These are phyloP conservation scores for Fusarium armeniacum DNA, from an alignment of 2,329 filamentous ascomycete genomes.

Conservation along the genomic window DNA sequence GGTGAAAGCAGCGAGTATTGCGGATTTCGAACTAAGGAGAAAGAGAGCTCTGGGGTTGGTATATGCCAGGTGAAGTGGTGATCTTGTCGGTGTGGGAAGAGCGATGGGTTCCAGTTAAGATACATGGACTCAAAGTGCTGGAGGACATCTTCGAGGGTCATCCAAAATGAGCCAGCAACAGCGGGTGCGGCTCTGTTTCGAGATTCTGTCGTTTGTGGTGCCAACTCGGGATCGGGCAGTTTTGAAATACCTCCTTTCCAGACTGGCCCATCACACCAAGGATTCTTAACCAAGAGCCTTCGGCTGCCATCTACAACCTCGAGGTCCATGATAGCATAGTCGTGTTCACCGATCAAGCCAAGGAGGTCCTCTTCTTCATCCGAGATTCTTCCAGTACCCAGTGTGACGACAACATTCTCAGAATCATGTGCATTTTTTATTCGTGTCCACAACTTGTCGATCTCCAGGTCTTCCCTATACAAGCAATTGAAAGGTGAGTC, in stretches of 20 bases:
- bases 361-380: conserved; percentile 81
- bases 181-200: conserved; percentile 35
- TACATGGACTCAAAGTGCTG: conserved; percentile 97
- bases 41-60: conserved; percentile 63
- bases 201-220: conserved; percentile 5
- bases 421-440: conserved; percentile 80
- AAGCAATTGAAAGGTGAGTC: conserved; percentile 21
- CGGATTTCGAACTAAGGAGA: conserved; percentile 74
- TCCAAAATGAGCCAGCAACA: conserved; percentile 87
- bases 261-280: conserved; percentile 87
- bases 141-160: conserved; percentile 86
- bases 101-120: conserved; percentile 93
- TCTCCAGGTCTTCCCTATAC: conserved; percentile 79
- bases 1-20: conserved; percentile 78
- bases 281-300: conserved; percentile 90
- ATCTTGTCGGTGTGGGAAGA: conserved; percentile 87
- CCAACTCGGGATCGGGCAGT: neutral
- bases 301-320: conserved; percentile 72
- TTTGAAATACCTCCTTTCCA: conserved; percentile 67
- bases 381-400: conserved; percentile 89
- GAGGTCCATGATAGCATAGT: conserved; percentile 91
- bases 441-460: conserved; percentile 81
- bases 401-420: conserved; percentile 87
- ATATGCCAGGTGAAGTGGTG: conserved; percentile 89
- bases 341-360: conserved; percentile 89